Base-by-base conservation (phyloP, 2,329 filamentous ascomycete species). In the Mycosphaerella sp. region DNA sequence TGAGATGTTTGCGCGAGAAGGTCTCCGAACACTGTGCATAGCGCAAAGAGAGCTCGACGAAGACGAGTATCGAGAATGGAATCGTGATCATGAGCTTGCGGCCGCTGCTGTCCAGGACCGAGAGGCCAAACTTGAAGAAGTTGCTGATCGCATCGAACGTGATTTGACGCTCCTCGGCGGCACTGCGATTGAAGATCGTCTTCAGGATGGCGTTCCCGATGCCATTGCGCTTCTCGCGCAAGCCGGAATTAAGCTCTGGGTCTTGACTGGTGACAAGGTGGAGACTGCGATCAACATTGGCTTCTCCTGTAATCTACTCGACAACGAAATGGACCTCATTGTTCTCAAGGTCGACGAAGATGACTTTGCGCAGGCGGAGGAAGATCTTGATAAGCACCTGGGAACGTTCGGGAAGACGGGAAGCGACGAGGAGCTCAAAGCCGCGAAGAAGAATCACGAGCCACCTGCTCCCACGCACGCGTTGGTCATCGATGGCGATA, bases 281-380 rank as follows among this genome's bases (percentile, higher is more conserved):
- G 93, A 98, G 74, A 98, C 93, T 23, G 93, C 95, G 54, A 98
- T 98, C 82, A 98, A 98, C 74, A 98, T 98, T 68, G 93, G 93
- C 2, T 98, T 97, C 73, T 98, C 95, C 9, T 98, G 95, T 76
- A 98, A 98, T 64, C 79, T 98, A 32, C 81, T 98, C 52, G 90
- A 92, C 73, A 98, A 96, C 71, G 89, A 95, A 62, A 96, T 98
- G 93, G 93, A 98, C 63, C 76, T 98, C 58, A 87, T 98, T 60
- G 83, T 95, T 46, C 79, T 98, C 63, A 95, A 95, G 68, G 80
- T 93, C 31, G 81, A 87, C 1, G 89, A 95, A 60, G 85, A 90
- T 73, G 80, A 77, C 54, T 63, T 86, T 8, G 75, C 77, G 10
- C 75, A 76, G 36, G 80, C 89, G 2, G 84, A 87, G 60, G 78